Evolutionary conservation across 1,284 basidiomycete genomes (phyloP), one percentile per base, ranked within the genome.

Genomic region (Filobasidium uniguttulatum): DNA sequence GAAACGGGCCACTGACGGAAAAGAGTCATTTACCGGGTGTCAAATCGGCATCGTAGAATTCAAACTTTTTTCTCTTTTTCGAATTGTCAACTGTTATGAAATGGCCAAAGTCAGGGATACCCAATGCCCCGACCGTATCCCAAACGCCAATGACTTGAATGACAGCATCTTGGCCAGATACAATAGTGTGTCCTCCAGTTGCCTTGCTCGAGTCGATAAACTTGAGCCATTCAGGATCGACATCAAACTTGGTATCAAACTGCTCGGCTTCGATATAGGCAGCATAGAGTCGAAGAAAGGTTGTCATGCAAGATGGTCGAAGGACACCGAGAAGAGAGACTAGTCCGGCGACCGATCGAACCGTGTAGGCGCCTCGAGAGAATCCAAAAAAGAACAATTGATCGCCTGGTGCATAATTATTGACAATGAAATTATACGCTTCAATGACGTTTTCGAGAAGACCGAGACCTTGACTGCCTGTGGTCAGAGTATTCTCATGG

Each of bases 301-400:
- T 26, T 1, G 14, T 23, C 31, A 50, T 23, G n/a, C 19, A 31
- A 12, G 49, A 50, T 7, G 49, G 49, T 20, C 49, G 33, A 12
- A 52, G 30, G 12, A 44, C 35, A 28, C 57, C 50, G 20, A 59
- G 54, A 44, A 58, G 55, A 41, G 58, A 48, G 3, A 62, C 55
- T 58, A 72, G 64, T 2, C 70, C 70, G 3, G 68, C 68, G n/a
- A 71, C 58, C 1, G 63, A 62, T 12, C 70, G 56, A 1, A 68
- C 69, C 1, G 67, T 66, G 56, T 67, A 71, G 4, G 68, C 65
- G 4, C 70, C 70, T 5, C 71, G 53, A 0, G 62, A 65, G 49
- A 72, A 72, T n/a, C 70, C 71, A 43, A 71, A 67, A 34, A 71
- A 59, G 57, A 59, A 71, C 48, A 72, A 61, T 46, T 62, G 60